Percentiles rank a stretch among this genome's conserved stretches.
phyloP scores from a whole-genome alignment of 2,329 filamentous ascomycete species.

The Graphilbum ipis-grandicollis region DNA sequence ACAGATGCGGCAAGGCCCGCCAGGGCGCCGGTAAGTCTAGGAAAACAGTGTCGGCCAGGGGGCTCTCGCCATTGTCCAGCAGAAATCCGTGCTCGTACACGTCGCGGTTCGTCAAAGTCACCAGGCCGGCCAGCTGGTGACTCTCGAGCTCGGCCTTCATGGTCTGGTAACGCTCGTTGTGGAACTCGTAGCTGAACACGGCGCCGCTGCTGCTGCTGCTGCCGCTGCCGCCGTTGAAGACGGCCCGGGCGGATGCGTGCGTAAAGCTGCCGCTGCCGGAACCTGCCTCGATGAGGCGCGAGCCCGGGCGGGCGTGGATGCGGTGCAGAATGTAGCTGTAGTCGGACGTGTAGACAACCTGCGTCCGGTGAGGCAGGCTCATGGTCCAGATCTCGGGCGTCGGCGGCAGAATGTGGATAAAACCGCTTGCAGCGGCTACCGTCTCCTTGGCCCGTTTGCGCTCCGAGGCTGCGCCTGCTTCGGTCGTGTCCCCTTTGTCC shows the following conservation, averaged over 20 bases:
- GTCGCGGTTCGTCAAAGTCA: conserved; percentile 60
- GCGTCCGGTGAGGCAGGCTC: conserved; percentile 64
- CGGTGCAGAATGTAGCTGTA: conserved; percentile 73
- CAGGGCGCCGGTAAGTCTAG: conserved; percentile 69
- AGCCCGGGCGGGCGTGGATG: conserved; percentile 55
- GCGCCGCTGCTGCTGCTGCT: conserved; percentile 30
- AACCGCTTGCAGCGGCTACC: conserved; percentile 39
- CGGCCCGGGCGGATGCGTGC: conserved; percentile 57
- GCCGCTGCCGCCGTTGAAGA: conserved; percentile 45
- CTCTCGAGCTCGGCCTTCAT: conserved; percentile 51
- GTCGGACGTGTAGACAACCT: conserved; percentile 76
- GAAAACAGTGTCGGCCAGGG: conserved; percentile 54
- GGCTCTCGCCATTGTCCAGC: conserved; percentile 37
- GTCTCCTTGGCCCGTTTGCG: background rate
- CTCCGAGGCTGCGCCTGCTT: background rate
- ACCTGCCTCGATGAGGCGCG: conserved; percentile 61
- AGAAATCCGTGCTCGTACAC: conserved; percentile 63
- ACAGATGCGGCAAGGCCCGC: conserved; percentile 62
- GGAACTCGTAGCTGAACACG: conserved; percentile 72
- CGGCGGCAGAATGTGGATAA: conserved; percentile 61
- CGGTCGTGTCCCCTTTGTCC: background rate
- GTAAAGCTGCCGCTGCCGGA: conserved; percentile 74
- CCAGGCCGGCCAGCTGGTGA: conserved; percentile 44
- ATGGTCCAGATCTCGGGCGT: conserved; percentile 72
- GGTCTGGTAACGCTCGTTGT: conserved; percentile 52